Percentiles rank a stretch among this genome's conserved stretches.
These are phyloP conservation scores for Fomitopsis pinicola DNA, from an alignment of 1,284 basidiomycete genomes.

Conservation along the genomic window DNA sequence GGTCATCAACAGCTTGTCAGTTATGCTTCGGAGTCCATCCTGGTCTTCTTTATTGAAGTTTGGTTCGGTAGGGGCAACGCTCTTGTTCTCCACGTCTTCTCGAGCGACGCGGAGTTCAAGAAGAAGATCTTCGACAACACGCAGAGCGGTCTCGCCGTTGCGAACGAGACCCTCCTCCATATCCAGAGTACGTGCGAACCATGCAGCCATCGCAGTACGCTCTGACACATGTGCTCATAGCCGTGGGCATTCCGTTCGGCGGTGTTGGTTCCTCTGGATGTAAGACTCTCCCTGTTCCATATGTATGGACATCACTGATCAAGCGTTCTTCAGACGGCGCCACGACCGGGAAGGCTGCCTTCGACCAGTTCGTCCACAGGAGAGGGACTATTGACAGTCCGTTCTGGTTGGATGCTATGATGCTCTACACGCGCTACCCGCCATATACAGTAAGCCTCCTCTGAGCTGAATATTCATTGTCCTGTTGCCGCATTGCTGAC, in stretches of 20 bases:
- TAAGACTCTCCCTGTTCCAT: slow-evolving; percentile 26
- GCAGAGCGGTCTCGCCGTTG: slow-evolving; percentile 53
- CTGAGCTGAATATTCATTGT: too few relatives aligned
- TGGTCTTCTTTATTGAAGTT: background rate
- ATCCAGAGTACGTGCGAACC: slow-evolving; percentile 33
- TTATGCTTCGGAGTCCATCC: slow-evolving; percentile 6
- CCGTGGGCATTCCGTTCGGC: slow-evolving; percentile 63
- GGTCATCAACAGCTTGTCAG: slow-evolving; percentile 57
- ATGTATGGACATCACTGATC: background rate
- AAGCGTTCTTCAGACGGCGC: slow-evolving; percentile 42
- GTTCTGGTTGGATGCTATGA: slow-evolving; percentile 40
- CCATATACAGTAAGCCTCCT: slow-evolving; percentile 16
- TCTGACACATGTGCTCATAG: slow-evolving; percentile 24
- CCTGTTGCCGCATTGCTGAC: background rate
- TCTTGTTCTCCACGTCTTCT: slow-evolving; percentile 72
- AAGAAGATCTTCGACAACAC: slow-evolving; percentile 64
- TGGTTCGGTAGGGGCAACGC: slow-evolving; percentile 57
- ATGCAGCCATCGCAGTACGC: background rate
- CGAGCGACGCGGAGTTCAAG: slow-evolving; percentile 51
- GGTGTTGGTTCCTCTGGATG: slow-evolving; percentile 67
- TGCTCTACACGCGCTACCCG: slow-evolving; percentile 18
- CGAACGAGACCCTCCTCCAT: slow-evolving; percentile 59
- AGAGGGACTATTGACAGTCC: slow-evolving; percentile 58
- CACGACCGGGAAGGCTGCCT: slow-evolving; percentile 58
- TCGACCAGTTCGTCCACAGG: slow-evolving; percentile 66